These are phyloP conservation scores for Malus sieversii DNA, from an alignment of 306 rosid genomes.

Conservation along the genomic window DNA sequence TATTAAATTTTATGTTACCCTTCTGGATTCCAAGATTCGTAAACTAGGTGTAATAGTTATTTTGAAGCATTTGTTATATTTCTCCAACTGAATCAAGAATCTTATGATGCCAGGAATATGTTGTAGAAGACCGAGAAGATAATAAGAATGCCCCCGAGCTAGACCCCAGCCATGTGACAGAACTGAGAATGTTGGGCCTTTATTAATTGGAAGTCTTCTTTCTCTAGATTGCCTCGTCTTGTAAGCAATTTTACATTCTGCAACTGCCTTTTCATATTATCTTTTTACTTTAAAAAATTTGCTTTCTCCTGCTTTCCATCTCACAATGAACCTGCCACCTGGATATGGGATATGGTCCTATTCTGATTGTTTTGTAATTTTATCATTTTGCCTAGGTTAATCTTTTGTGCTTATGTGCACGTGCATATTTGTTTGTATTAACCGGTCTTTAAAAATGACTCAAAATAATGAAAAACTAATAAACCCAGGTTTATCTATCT, in stretches of 20 bases:
- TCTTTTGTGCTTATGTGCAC: background rate
- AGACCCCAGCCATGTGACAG: conserved; percentile 83
- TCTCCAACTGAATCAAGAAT: background rate
- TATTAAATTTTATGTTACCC: background rate
- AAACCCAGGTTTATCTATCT: background rate
- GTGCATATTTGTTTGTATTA: background rate
- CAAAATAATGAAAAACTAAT: background rate
- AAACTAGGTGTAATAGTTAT: background rate
- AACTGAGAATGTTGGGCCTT: conserved; percentile 93
- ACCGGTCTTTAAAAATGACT: background rate
- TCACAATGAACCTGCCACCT: background rate
- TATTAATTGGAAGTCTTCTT: conserved; percentile 44
- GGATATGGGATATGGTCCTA: background rate
- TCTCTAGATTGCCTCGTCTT: conserved; percentile 4
- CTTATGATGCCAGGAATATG: conserved; percentile 59
- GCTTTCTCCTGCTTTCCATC: background rate
- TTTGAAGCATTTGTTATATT: background rate
- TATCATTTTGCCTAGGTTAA: background rate
- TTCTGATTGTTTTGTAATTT: background rate
- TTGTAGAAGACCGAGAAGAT: conserved; percentile 76
- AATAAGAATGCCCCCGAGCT: conserved; percentile 68
- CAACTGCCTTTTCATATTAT: background rate
- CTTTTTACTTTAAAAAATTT: background rate
- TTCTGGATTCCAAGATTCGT: background rate
- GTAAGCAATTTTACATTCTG: conserved; percentile 12